phyloP scores from a whole-genome alignment of 2,329 filamentous ascomycete genomes.

The Diaporthe nobilis region DNA sequence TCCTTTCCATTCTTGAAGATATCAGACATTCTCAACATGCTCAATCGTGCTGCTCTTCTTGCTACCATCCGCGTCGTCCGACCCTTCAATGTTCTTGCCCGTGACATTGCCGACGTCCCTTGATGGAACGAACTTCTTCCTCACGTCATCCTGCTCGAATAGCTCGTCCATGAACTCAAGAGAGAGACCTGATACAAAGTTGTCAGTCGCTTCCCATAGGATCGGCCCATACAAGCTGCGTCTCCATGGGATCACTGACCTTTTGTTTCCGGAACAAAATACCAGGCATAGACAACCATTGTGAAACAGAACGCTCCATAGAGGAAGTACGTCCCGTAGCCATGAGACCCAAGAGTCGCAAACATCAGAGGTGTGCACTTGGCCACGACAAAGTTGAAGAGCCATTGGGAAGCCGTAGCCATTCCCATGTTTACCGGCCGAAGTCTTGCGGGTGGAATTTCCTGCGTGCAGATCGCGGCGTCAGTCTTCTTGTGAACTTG shows the following conservation, averaged over 20 bases:
- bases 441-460: conserved; percentile 72
- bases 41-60: neutral
- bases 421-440: conserved; percentile 72
- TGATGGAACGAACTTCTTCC: neutral
- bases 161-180: neutral
- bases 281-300: conserved; percentile 29
- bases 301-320: neutral
- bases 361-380: conserved; percentile 73
- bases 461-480: conserved; percentile 57
- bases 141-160: neutral
- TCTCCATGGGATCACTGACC: neutral
- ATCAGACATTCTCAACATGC: neutral
- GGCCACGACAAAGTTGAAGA: conserved; percentile 76
- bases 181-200: neutral
- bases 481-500: neutral
- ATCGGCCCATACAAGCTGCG: neutral
- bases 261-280: conserved; percentile 46
- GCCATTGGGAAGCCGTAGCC: conserved; percentile 73
- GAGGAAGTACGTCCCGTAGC: neutral
- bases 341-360: conserved; percentile 48
- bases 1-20: too few relatives aligned
- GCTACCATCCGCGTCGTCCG: neutral
- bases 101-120: neutral
- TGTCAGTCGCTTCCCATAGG: neutral
- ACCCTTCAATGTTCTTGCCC: neutral